phyloP scores from a whole-genome alignment of 108 stramenopile genomes.

The Mayamaea pseudoterrestris region DNA sequence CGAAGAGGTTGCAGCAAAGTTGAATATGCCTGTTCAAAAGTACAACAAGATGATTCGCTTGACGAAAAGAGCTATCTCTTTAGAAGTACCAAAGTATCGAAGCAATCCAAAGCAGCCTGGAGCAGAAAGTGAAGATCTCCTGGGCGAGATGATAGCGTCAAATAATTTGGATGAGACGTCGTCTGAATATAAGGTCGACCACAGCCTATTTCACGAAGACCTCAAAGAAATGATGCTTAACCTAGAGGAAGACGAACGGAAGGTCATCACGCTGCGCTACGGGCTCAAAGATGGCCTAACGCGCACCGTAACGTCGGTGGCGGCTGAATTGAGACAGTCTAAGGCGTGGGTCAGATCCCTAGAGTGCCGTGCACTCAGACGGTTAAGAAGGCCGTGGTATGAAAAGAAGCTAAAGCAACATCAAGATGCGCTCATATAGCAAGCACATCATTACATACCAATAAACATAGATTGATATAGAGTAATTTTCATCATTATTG shows the following conservation, averaged over 20 bases:
- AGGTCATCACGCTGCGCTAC: conserved; percentile 60
- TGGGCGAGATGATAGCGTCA: conserved; percentile 57
- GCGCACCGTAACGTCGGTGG: conserved; percentile 73
- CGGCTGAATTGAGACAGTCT: conserved; percentile 60
- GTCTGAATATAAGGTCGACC: conserved; percentile 62
- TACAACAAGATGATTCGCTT: conserved; percentile 74
- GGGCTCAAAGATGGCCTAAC: conserved; percentile 79
- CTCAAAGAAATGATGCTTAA: conserved; percentile 71
- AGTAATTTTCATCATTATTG: no score
- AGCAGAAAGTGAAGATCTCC: conserved; percentile 56
- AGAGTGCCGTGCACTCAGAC: conserved; percentile 78
- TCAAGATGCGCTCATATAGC: conserved; percentile 63
- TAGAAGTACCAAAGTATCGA: conserved; percentile 71
- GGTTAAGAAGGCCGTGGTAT: conserved; percentile 83
- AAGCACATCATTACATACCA: no score
- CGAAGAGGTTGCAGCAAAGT: conserved; percentile 77
- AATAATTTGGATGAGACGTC: conserved; percentile 14
- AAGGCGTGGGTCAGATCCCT: conserved; percentile 82
- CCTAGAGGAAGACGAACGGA: conserved; percentile 60
- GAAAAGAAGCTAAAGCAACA: conserved; percentile 80
- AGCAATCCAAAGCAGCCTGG: conserved; percentile 78
- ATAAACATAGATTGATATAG: no score
- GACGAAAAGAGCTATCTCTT: conserved; percentile 63
- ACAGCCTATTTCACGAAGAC: conserved; percentile 62
- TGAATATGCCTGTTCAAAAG: conserved; percentile 71